Conservation (phyloP, 2,329 filamentous ascomycete genomes). For the Pestalotiopsis sp. region DNA sequence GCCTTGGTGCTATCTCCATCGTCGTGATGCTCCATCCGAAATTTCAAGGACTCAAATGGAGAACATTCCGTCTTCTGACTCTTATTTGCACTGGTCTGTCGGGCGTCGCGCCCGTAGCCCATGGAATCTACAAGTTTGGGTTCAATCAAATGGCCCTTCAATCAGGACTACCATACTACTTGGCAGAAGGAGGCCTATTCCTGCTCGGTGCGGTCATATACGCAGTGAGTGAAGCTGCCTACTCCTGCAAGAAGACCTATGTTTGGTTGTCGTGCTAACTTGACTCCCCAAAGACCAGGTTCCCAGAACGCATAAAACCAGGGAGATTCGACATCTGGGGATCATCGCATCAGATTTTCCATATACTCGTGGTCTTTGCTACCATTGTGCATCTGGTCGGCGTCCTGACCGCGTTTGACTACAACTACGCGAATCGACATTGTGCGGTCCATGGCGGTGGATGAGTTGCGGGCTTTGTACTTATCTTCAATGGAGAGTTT, state of each 20-base stretch:
- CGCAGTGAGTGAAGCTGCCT: slow-evolving; percentile 30
- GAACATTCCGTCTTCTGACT: slow-evolving; percentile 33
- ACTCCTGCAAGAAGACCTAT: neutral
- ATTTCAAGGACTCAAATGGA: slow-evolving; percentile 36
- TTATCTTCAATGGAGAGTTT: too few relatives aligned
- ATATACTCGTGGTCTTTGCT: slow-evolving; percentile 42
- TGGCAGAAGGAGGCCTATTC: slow-evolving; percentile 36
- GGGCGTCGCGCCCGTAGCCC: slow-evolving; percentile 38
- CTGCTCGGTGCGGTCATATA: slow-evolving; percentile 39
- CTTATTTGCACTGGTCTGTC: slow-evolving; percentile 40
- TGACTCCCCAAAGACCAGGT: slow-evolving; percentile 31
- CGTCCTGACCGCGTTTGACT: slow-evolving; percentile 26
- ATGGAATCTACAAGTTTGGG: slow-evolving; percentile 36
- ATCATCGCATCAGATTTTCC: slow-evolving; percentile 47
- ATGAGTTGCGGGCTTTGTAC: neutral
- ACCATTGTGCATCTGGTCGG: slow-evolving; percentile 39
- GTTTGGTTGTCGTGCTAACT: neutral
- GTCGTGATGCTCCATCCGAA: slow-evolving; percentile 35
- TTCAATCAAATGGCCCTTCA: slow-evolving; percentile 38
- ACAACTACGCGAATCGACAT: slow-evolving; percentile 13
- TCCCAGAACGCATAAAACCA: slow-evolving; percentile 42
- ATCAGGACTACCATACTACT: slow-evolving; percentile 40
- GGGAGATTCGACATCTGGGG: slow-evolving; percentile 44
- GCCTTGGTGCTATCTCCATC: slow-evolving; percentile 32
- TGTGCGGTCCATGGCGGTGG: neutral